Percentiles rank a stretch among this genome's conserved stretches.
These are phyloP conservation scores for Crithidia sp. DNA, from an alignment of 208 protist species.

Conservation along the genomic window DNA sequence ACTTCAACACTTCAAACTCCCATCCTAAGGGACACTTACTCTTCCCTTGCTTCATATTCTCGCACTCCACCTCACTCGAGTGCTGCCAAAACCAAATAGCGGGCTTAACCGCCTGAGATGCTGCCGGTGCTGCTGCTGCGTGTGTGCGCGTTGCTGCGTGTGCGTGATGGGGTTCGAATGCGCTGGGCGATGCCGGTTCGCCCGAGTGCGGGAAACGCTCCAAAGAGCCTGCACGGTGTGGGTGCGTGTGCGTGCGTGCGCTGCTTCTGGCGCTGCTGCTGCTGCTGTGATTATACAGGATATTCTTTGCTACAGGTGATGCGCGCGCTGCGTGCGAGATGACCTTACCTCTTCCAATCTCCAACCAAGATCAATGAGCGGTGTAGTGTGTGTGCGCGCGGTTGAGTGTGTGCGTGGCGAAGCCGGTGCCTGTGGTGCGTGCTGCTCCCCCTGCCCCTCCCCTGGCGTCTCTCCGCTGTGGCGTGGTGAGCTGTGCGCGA, in stretches of 20 bases:
- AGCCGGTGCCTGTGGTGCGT: too few species aligned
- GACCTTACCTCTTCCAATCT: slow-evolving; percentile 15
- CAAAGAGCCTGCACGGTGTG: slow-evolving; percentile 32
- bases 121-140: neutral
- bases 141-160: neutral
- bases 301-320: slow-evolving; percentile 17
- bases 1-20: too few species aligned
- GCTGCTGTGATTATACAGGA: slow-evolving; percentile 14
- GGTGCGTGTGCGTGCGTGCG: slow-evolving; percentile 10
- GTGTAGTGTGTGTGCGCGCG: neutral
- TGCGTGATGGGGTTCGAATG: slow-evolving; percentile 49
- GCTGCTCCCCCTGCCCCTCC: too few species aligned
- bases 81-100: too few species aligned
- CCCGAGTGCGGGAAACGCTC: slow-evolving; percentile 58
- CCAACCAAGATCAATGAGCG: slow-evolving; percentile 17
- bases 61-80: too few species aligned
- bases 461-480: neutral
- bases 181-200: slow-evolving; percentile 41
- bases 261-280: neutral
- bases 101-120: too few species aligned
- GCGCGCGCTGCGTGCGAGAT: slow-evolving; percentile 10
- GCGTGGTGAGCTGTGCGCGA: neutral
- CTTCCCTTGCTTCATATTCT: too few species aligned
- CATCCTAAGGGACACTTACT: too few species aligned
- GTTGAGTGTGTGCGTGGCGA: too few species aligned